Evolutionary conservation across 2,329 filamentous ascomycete species (phyloP), one percentile per base, ranked within the genome.

Genomic region (Nigrospora oryzae): DNA sequence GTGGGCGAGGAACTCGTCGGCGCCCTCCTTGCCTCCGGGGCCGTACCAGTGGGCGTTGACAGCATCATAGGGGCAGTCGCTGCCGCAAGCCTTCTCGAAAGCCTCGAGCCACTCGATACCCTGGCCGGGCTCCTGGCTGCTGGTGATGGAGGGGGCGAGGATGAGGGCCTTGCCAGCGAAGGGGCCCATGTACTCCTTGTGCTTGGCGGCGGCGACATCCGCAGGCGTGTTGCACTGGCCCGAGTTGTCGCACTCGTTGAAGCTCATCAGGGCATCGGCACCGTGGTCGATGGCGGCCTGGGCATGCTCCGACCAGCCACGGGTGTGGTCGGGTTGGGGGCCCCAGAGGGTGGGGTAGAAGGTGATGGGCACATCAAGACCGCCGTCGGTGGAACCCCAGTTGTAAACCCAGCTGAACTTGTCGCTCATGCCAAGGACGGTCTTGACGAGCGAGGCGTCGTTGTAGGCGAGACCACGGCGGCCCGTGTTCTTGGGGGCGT

Each of bases 331-430:
- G 11, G 56, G 45, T 12, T 53, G 52, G 44, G 70, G 61, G 43
- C 76, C 73, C 81, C 78, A 86, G 40, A 86, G 75, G 65, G 79
- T 84, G 51, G 86, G 85, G 44, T 85, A 72, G 66, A 71, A 89
- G 56, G 74, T 68, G 55, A 81, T 57, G 41, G 14, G 14, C 23
- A 28, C 59, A 14, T 55, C 64, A 39, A 71, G 60, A 40, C 63
- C 67, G 17, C 46, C 48, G n/a, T 48, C 38, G 14, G 47, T 44
- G 17, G 51, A 50, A 13, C 52, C 58, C 60, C 60, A 63, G 56
- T 63, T 60, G 57, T 63, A 63, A 34, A 53, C 55, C 60, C 60
- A 63, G 3, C 52, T 54, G 38, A 60, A 53, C 40, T 56, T 44
- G 40, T 51, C 50, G n/a, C 51, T 49, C 7, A 53, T 45, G 5